Evolutionary conservation across 345 rosid genomes (phyloP), one percentile per base, ranked within the genome.

Genomic region (Erucastrum elatum): DNA sequence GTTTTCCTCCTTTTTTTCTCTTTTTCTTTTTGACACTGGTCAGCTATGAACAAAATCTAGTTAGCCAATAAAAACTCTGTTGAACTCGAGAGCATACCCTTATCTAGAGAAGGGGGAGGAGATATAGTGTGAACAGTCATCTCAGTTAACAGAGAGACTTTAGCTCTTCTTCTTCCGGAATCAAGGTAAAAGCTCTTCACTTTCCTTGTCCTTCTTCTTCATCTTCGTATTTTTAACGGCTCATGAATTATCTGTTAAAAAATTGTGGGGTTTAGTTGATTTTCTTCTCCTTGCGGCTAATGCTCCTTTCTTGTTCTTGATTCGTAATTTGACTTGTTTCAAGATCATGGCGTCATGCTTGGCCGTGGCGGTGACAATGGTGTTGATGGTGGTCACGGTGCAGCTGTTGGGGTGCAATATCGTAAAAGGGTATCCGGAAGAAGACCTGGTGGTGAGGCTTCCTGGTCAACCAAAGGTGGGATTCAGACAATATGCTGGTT

Each of bases 381-480:
- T 15, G 44, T n/a, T 62, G 53, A 46, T 46, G 53, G 21, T 46
- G 55, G 51, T 3, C 25, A 27, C 44, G 37, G 4, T 66, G 35
- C 61, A 15, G 30, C 33, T 10, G 56, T 17, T 49, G 30, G 63
- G 73, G 6, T 27, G 9, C 55, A 68, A 11, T 17, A 26, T 64
- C 4, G 59, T 21, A 15, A 73, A 79, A 31, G 94, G 86, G 0
- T 87, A 81, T 64, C 97, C 96, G 9, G 82, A 17, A 16, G 87
- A 87, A 83, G 98, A 94, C 81, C 85, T 91, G 82, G 93, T 94
- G 67, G 86, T 82, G 79, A 73, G 75, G 5, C 75, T 94, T 79
- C 96, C 92, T 2, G 98, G 97, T 11, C 97, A 94, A 80, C 94
- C 96, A 4, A 66, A 64, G 12, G 97, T 91, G 71, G 89, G 75